Base-by-base conservation (phyloP, 2,329 filamentous ascomycete species). In the Ploettnerulaceae sp. region DNA sequence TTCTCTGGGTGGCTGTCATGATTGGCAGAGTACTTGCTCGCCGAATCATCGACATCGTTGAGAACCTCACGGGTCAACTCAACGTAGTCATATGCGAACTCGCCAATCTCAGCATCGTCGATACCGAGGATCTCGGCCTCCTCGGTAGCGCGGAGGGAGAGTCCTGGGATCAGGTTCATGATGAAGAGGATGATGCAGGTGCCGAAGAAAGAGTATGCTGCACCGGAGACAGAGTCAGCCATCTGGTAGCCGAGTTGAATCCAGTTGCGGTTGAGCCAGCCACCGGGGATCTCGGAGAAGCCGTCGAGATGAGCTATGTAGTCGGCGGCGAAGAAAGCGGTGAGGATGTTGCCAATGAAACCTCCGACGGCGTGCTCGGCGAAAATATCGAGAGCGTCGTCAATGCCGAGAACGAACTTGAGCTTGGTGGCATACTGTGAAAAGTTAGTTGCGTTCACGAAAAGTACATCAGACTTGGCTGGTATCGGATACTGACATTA, bases 31-130 rank as follows among this genome's bases (percentile, higher is more conserved):
- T 47, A 49, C 26, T 48, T 49, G 38, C 46, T 47, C 12, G 43
- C 53, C 5, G 20, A 34, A 25, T 54, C 54, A 29, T 36, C 31
- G 2, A 42, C 49, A 22, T 61, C 60, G 40, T 64, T 70, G 15
- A 67, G 47, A 15, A 85, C 75, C 55, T 86, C 83, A 52, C 86
- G 74, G 15, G 79, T 84, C 55, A 93, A 73, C 72, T 94, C 89
- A 55, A 95, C 61, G 29, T 94, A 95, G 67, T 95, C 89, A 66
- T 95, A 95, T n/a, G 88, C 89, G 64, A 93, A 95, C 70, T 95
- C 89, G 64, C 89, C 89, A 61, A 95, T 87, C 68, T 95, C 89
- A 18, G 86, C 82, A 60, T 95, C 89, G 60, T 95, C 89, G 50
- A 94, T 89, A 56, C 89, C 89, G 32, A 89, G 71, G 41, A 89